A percentile compares a stretch with the other conserved stretches of the same genome.
Evolutionary conservation across 345 rosid species (phyloP).

Genomic region (Brassica juncea): DNA sequence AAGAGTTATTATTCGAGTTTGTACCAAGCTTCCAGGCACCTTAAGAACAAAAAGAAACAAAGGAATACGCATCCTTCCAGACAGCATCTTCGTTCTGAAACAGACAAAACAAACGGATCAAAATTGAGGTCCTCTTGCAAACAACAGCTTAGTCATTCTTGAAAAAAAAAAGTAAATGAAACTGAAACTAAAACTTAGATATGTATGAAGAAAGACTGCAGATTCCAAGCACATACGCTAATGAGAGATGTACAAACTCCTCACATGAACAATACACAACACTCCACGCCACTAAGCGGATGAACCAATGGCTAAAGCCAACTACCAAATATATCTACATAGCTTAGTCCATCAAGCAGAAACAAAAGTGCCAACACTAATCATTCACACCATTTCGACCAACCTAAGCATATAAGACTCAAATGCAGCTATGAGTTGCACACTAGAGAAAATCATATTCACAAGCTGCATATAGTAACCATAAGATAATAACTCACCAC

Average conservation of each 20-base stretch:
- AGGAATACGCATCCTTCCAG: background rate
- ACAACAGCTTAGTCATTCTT: background rate
- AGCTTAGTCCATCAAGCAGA: background rate
- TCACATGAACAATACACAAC: background rate
- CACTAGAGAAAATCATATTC: background rate
- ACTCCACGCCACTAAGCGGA: background rate
- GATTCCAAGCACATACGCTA: background rate
- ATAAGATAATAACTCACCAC: conserved; percentile 17
- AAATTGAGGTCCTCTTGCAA: background rate
- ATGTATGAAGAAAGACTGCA: background rate
- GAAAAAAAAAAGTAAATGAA: background rate
- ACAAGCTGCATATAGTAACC: background rate
- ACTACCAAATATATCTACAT: background rate
- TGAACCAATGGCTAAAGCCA: background rate
- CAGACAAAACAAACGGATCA: background rate
- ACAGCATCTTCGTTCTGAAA: conserved; percentile 24
- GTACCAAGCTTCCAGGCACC: background rate
- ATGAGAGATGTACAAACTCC: background rate
- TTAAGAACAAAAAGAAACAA: conserved; percentile 11
- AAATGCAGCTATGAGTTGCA: background rate
- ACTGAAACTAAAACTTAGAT: background rate
- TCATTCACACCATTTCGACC: background rate
- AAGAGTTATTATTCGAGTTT: conserved; percentile 24
- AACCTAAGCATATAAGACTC: background rate
- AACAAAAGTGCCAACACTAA: background rate